Base-by-base conservation (phyloP, 495 filamentous ascomycete genomes). In the Penicillium cosmopolitanum region DNA sequence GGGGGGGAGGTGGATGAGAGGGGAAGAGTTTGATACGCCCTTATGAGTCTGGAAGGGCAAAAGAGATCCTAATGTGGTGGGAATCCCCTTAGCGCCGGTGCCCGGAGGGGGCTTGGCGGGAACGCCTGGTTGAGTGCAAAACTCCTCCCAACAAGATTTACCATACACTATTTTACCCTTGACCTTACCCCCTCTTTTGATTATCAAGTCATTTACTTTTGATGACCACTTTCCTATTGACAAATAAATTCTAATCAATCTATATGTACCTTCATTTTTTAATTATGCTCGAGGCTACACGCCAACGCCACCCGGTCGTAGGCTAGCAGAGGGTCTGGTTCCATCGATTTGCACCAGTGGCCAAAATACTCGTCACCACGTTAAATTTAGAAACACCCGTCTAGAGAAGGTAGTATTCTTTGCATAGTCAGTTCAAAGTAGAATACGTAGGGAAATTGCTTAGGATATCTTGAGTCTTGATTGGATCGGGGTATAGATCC, bases 51-150 rank as follows among this genome's bases (percentile, higher is more conserved):
- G 71, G 74, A 77, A 74, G 71, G 11, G 36, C 19, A 21, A 23
- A 23, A 23, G 23, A 23, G 23, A 23, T 23, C 23, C 28, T 7
- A 9, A 38, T 38, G 70, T 77, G 77, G 77, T 76, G 72, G 74
- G 73, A 77, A 77, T 77, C 62, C 70, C 62, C 70, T 78, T 78
- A 80, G 77, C 77, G 77, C 73, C 72, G 61, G 75, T 79, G 71
- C 73, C 66, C 71, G 69, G 73, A 77, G 71, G 70, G 25, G 75
- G 70, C 77, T 78, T 78, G 76, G 76, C 77, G 74, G 73, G 71
- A 76, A 70, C 66, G 69, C 66, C 58, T 70, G 72, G 73, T 79
- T 77, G 77, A 78, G 73, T 67, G 65, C 60, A 64, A 66, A 63
- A 53, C 60, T 57, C 48, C 71, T 73, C 74, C 72, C 74, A 75